Evolutionary conservation across 345 rosid genomes (phyloP), one percentile per base, ranked within the genome.

Genomic region (Eucalyptus tenuipes): DNA sequence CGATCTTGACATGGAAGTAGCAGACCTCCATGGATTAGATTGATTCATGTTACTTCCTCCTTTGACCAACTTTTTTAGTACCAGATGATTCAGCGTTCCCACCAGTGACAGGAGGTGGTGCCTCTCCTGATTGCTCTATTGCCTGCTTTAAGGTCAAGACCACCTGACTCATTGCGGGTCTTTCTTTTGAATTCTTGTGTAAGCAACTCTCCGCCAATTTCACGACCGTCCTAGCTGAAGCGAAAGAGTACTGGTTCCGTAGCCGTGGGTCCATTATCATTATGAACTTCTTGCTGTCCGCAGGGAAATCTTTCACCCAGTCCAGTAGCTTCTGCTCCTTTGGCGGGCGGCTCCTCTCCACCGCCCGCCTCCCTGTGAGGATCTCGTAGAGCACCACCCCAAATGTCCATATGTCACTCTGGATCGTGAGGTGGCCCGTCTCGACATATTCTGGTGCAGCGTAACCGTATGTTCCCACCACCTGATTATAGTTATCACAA

Each of bases 351-450:
- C 92, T 89, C 91, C 97, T 93, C 27, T 98, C 99, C 85, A 98
- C 90, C 4, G 95, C 85, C 49, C 97, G 93, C 88, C 99, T 94
- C 55, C 99, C 99, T 9, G 99, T 96, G 48, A 98, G 96, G 90
- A 98, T 93, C 93, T 96, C 99, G 6, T 95, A 98, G 13, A 98
- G 97, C 68, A 98, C 99, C 90, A 98, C 98, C 29, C 99, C 99
- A 16, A 95, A 96, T 57, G 95, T 97, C 95, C 97, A 98, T 52
- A 95, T 88, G 87, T 98, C 99, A 33, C 93, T 93, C 7, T 92
- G 96, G 88, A 89, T 86, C 37, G 92, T 93, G 55, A 98, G 99
- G 90, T 97, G 99, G 53, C 99, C 99, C 3, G 99, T 98, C 89
- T 93, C 92, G 17, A 98, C 92, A 50, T 98, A 98, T 89, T 98